These are phyloP conservation scores for Coffea humblotiana DNA, from an alignment of 305 asterid species.

Conservation along the genomic window DNA sequence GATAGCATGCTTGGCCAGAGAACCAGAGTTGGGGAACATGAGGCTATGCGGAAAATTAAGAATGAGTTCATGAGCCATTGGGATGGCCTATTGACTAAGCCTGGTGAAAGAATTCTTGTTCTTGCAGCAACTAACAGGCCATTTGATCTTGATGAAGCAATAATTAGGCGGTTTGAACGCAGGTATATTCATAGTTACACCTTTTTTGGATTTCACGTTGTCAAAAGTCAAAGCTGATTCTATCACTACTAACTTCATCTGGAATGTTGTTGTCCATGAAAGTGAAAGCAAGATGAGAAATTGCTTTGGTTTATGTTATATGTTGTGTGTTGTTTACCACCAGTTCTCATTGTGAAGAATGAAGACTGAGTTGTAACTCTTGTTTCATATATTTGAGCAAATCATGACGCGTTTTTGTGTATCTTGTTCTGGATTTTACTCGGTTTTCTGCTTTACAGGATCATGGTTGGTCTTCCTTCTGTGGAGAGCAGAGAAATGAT, in stretches of 20 bases:
- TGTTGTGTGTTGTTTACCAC: neutral
- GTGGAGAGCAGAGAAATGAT: slow-evolving; percentile 85
- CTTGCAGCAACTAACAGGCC: slow-evolving; percentile 98
- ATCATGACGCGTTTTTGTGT: neutral
- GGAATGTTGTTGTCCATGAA: neutral
- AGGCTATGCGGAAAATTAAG: slow-evolving; percentile 95
- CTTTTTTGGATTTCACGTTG: neutral
- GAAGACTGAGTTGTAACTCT: neutral
- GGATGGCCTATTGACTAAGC: slow-evolving; percentile 90
- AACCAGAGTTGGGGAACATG: slow-evolving; percentile 93
- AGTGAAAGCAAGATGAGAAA: neutral
- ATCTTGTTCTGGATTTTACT: slow-evolving; percentile 12
- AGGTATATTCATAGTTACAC: slow-evolving; percentile 46
- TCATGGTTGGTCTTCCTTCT: slow-evolving; percentile 90
- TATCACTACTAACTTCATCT: neutral
- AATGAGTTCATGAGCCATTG: slow-evolving; percentile 95
- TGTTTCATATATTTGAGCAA: neutral
- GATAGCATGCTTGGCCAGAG: slow-evolving; percentile 99
- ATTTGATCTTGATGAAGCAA: slow-evolving; percentile 97
- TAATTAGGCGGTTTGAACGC: slow-evolving; percentile 95
- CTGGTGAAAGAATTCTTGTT: slow-evolving; percentile 92
- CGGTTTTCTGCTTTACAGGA: slow-evolving; percentile 48
- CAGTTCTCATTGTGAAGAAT: neutral
- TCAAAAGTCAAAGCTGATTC: neutral
- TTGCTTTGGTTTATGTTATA: neutral